Evolutionary conservation across 495 filamentous ascomycete genomes (phyloP).

Genomic region (Letharia columbiana): DNA sequence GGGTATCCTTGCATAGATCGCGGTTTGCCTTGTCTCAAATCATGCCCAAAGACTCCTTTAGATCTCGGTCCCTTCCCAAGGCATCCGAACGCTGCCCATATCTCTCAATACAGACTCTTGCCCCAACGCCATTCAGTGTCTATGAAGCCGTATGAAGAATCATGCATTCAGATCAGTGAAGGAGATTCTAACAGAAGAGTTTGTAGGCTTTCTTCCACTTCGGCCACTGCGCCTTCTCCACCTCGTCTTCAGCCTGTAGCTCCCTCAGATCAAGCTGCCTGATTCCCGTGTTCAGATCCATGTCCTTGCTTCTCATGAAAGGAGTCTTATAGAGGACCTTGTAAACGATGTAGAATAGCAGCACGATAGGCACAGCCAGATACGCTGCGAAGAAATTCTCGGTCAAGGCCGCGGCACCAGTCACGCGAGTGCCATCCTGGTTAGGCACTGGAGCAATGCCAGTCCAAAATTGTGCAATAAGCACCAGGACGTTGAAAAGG

Average conservation of each 20-base stretch:
- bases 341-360: slow-evolving; percentile 65
- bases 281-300: slow-evolving; percentile 84
- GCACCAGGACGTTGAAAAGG: slow-evolving; percentile 67
- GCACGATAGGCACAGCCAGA: slow-evolving; percentile 74
- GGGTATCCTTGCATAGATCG: slow-evolving; percentile 12
- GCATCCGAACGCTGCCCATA: background rate
- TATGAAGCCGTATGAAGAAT: background rate
- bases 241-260: slow-evolving; percentile 65
- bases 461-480: slow-evolving; percentile 90
- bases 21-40: background rate
- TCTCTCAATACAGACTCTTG: background rate
- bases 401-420: slow-evolving; percentile 37
- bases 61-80: background rate
- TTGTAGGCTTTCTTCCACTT: slow-evolving; percentile 72
- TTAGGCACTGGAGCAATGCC: slow-evolving; percentile 62
- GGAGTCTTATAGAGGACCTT: slow-evolving; percentile 69
- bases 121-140: slow-evolving; percentile 15
- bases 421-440: slow-evolving; percentile 37
- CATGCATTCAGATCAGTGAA: background rate
- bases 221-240: slow-evolving; percentile 66
- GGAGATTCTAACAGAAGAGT: slow-evolving; percentile 41
- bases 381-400: slow-evolving; percentile 69
- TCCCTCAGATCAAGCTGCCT: slow-evolving; percentile 74
- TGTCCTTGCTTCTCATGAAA: slow-evolving; percentile 54
- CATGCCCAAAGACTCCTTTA: slow-evolving; percentile 4